Evolutionary conservation across 2,329 filamentous ascomycete genomes (phyloP).

Genomic region (Monosporascus ibericus): DNA sequence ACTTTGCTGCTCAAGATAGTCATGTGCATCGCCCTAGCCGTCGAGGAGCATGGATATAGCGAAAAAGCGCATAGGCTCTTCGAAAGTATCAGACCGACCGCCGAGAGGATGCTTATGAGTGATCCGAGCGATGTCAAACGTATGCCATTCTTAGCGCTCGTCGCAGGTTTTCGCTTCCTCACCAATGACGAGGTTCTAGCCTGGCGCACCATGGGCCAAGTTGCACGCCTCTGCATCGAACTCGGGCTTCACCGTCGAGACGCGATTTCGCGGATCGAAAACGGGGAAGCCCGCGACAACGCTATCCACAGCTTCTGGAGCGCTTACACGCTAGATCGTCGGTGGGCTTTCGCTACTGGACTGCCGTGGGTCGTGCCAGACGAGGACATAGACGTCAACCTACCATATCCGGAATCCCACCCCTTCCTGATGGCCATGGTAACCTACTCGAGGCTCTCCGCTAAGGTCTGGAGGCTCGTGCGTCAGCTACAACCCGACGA

Average conservation of each 20-base stretch:
- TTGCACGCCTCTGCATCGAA: constrained; percentile 71
- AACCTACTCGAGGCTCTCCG: constrained; percentile 72
- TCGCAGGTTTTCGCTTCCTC: constrained; percentile 70
- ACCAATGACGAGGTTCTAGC: constrained; percentile 79
- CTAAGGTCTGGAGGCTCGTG: constrained; percentile 80
- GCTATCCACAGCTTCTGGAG: constrained; percentile 78
- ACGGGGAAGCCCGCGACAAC: constrained; percentile 61
- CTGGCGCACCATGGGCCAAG: constrained; percentile 81
- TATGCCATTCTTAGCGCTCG: constrained; percentile 45
- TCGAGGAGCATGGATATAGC: constrained; percentile 76
- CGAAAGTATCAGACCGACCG: constrained; percentile 64
- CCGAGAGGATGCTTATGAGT: constrained; percentile 60
- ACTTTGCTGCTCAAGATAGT: constrained; percentile 76
- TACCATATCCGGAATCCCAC: constrained; percentile 64
- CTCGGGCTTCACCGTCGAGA: constrained; percentile 77
- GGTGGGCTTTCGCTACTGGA: constrained; percentile 87
- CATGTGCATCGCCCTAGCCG: constrained; percentile 68
- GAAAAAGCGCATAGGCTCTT: constrained; percentile 67
- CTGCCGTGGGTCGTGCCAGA: constrained; percentile 83
- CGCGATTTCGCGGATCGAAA: constrained; percentile 62
- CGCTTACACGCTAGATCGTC: constrained; percentile 75
- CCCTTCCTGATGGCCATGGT: constrained; percentile 83
- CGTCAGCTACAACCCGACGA: constrained; percentile 58
- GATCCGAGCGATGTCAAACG: constrained; percentile 41
- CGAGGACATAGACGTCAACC: constrained; percentile 71